Evolutionary conservation across 2,329 filamentous ascomycete genomes (phyloP), one percentile per base, ranked within the genome.

Genomic region (Fusarium sambucinum): DNA sequence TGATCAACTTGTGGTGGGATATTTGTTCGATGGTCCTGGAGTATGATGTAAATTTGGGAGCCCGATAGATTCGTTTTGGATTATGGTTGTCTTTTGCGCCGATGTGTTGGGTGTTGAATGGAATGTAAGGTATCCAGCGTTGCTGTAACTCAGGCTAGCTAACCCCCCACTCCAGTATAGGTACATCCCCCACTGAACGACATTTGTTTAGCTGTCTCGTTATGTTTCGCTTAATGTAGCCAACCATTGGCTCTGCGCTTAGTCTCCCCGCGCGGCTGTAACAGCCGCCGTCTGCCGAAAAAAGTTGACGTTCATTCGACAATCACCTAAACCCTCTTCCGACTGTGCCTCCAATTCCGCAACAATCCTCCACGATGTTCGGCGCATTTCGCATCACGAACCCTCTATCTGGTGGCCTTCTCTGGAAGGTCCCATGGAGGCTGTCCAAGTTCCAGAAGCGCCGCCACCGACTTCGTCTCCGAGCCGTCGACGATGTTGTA

Each of bases 401-500:
- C 69, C 84, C 92, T 61, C 84, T 97, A 25, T 90, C 89, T 57
- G 87, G 92, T 68, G 94, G 94, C 80, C 89, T 97, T 55, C 85
- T 97, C 73, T 97, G 94, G 96, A 99, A 99, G 89, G 94, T 92
- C 75, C 96, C 96, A 73, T 99, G 94, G 94, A 91, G 96, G 66
- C 89, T 99, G 77, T 99, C 96, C 61, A 86, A 88, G 72, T 93
- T 93, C 78, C 94, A 97, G 81, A 98, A 98, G 82, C 87, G 89
- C 69, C 91, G 94, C 56, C 94, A 97, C 75, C 89, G 94, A 69
- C 86, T 90, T 79, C 91, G 94, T 46, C 86, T 97, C 68, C 90
- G 92, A 68, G 89, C 90, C 55, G 94, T 99, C 68, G 96, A 99
- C 81, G 86, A 85, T 46, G 90, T 98, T n/a, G 89, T 99, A 62